phyloP scores from a whole-genome alignment of 75 land plant genomes.

The Larix kaempferi region DNA sequence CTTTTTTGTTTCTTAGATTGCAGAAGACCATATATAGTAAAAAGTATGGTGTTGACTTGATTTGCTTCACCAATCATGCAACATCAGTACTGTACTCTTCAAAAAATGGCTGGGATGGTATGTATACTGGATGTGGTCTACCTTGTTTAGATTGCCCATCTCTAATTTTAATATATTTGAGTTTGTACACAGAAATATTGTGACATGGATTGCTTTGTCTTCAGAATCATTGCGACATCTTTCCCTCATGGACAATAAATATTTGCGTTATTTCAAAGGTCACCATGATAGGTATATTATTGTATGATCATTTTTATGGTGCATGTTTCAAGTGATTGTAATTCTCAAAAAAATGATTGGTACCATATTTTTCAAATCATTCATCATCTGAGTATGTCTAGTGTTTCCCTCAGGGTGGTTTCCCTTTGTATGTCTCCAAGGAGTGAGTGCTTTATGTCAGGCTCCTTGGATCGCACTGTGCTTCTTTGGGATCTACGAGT shows the following conservation, averaged over 20 bases:
- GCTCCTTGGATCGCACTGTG: conserved; percentile 86
- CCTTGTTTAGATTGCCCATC: background rate
- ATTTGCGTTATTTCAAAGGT: conserved; percentile 96
- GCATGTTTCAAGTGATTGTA: background rate
- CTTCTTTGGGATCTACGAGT: conserved; percentile 84
- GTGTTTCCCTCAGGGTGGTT: conserved; percentile 52
- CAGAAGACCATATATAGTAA: conserved; percentile 85
- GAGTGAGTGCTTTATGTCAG: conserved; percentile 76
- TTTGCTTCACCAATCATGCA: conserved; percentile 74
- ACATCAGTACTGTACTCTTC: conserved; percentile 83
- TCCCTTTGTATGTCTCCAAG: conserved; percentile 73
- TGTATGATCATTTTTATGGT: background rate
- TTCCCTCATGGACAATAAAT: conserved; percentile 91
- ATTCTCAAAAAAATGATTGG: background rate
- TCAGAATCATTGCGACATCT: conserved; percentile 94
- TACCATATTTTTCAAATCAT: background rate
- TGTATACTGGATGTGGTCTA: conserved; percentile 11
- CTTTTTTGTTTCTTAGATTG: conserved; percentile 32
- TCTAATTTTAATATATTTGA: conserved; percentile 1
- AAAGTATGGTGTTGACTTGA: conserved; percentile 86
- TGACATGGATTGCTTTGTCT: background rate
- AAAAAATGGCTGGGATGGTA: conserved; percentile 97
- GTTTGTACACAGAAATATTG: background rate
- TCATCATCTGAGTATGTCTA: conserved; percentile 1
- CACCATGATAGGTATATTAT: conserved; percentile 85